These are phyloP conservation scores for Coemansia sp. DNA, from an alignment of 192 early-diverging fungal genomes.

Conservation along the genomic window DNA sequence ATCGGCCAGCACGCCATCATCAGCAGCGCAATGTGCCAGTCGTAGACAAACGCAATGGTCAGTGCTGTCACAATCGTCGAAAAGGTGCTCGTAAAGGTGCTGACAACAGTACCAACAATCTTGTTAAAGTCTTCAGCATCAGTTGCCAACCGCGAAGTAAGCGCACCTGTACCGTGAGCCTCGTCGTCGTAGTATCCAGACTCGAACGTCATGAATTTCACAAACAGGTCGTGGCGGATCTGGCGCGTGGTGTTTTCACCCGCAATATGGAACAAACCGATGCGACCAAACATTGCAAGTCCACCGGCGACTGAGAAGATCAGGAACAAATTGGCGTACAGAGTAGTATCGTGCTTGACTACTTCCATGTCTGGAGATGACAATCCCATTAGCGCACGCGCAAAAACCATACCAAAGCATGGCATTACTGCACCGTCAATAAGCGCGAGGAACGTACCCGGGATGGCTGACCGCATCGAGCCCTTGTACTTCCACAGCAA, in stretches of 20 bases:
- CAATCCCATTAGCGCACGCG: constrained; percentile 29
- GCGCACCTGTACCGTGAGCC: constrained; percentile 64
- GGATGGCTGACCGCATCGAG: constrained; percentile 32
- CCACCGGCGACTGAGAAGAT: constrained; percentile 53
- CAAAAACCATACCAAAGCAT: constrained; percentile 72
- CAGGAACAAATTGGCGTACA: constrained; percentile 53
- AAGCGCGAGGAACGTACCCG: constrained; percentile 29
- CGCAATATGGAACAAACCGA: constrained; percentile 58
- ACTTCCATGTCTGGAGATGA: constrained; percentile 26
- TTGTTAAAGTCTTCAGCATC: constrained; percentile 64
- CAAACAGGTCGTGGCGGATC: constrained; percentile 63
- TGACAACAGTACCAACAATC: constrained; percentile 43
- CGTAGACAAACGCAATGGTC: constrained; percentile 57
- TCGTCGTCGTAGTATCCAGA: constrained; percentile 75
- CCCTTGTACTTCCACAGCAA: constrained; percentile 31
- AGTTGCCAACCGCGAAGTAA: constrained; percentile 68
- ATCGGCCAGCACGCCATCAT: constrained; percentile 70
- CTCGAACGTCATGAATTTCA: constrained; percentile 67
- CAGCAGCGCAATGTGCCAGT: constrained; percentile 64
- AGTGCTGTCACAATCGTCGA: constrained; percentile 34
- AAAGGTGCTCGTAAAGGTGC: constrained; percentile 32
- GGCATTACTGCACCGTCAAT: constrained; percentile 75
- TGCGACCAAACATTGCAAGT: constrained; percentile 58
- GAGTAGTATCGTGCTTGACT: constrained; percentile 23
- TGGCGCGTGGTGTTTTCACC: constrained; percentile 67